Evolutionary conservation across 768 basidiomycete species (phyloP).

Genomic region (Tricholoma sp.): DNA sequence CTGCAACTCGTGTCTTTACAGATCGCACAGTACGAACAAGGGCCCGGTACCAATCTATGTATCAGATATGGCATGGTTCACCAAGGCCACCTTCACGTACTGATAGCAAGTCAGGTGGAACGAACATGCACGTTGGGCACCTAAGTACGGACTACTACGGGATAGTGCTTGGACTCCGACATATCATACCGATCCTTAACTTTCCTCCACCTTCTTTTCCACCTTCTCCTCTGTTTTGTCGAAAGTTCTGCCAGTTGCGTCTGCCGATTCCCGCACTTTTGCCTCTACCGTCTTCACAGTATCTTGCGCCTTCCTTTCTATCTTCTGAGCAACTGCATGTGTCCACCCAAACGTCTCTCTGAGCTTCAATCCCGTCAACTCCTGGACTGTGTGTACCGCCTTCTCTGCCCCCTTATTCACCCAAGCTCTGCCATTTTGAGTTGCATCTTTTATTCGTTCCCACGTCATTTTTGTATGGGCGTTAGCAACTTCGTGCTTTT

Average conservation of each 20-base stretch:
- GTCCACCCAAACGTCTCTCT: conserved; percentile 51
- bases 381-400: conserved; percentile 54
- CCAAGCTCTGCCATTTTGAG: conserved; percentile 39
- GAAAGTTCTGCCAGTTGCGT: conserved; percentile 17
- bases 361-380: conserved; percentile 69
- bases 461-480: conserved; percentile 57
- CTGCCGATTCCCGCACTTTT: conserved; percentile 15
- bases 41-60: no score
- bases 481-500: conserved; percentile 60
- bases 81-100: no score
- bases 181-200: not conserved
- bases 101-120: no score
- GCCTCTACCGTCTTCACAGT: conserved; percentile 23
- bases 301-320: conserved; percentile 19
- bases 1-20: no score
- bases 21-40: no score
- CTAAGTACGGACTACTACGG: no score
- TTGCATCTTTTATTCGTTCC: conserved; percentile 50
- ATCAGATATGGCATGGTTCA: no score
- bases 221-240: conserved; percentile 16
- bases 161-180: no score
- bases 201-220: not conserved
- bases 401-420: conserved; percentile 39
- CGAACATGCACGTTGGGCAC: no score
- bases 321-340: conserved; percentile 10